Conservation (phyloP, 2,329 filamentous ascomycete species). For the Cladophialophora immunda region DNA sequence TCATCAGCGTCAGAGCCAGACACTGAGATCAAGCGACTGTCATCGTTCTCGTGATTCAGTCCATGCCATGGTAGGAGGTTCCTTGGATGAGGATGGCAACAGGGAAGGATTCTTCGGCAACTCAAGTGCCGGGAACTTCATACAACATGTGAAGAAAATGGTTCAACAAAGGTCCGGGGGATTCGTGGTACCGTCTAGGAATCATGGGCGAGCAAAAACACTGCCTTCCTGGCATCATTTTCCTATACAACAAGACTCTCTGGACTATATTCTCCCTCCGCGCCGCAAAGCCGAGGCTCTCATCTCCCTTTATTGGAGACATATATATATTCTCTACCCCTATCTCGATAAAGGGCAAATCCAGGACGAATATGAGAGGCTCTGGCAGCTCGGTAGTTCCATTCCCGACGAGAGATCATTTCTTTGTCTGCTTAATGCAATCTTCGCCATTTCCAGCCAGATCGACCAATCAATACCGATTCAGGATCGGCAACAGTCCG, state of each 20-base stretch:
- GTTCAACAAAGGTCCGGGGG: neutral
- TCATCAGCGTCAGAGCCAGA: too few species aligned
- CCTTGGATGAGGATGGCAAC: too few species aligned
- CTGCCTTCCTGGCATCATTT: too few species aligned
- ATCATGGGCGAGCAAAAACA: conserved; percentile 23
- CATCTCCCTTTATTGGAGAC: neutral
- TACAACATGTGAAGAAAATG: conserved; percentile 17
- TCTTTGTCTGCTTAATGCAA: conserved; percentile 56
- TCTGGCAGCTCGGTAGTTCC: conserved; percentile 36
- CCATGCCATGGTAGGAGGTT: too few species aligned
- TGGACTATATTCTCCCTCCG: conserved; percentile 13
- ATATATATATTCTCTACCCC: conserved; percentile 4
- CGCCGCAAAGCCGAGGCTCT: conserved; percentile 12
- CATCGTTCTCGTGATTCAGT: too few species aligned
- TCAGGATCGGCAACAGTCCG: conserved; percentile 51
- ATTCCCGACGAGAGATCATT: conserved; percentile 52
- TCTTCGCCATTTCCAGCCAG: conserved; percentile 58
- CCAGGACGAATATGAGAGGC: conserved; percentile 48
- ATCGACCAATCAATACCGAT: conserved; percentile 51
- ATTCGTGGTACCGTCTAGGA: neutral
- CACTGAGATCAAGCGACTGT: too few species aligned
- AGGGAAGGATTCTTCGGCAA: neutral
- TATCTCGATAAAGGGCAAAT: conserved; percentile 47
- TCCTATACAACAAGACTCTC: too few species aligned
- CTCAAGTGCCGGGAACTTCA: conserved; percentile 19